Conservation (phyloP, 1,284 basidiomycete genomes). For the Earliella scabrosa region DNA sequence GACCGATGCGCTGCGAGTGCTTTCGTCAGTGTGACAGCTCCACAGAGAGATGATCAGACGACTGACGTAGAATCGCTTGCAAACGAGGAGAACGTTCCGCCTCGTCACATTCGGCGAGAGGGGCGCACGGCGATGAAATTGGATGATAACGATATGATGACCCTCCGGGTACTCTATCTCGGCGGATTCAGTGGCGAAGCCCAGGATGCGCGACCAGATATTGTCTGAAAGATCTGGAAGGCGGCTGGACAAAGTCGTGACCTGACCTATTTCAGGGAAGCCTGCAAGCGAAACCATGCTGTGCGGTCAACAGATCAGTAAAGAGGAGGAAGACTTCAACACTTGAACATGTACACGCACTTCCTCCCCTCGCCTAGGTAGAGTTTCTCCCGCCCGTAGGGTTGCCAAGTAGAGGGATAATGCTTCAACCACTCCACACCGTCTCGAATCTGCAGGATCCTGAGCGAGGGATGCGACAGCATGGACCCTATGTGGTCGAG, state of each 20-base stretch:
- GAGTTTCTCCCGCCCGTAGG: background rate
- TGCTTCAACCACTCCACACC: background rate
- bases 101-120: no score
- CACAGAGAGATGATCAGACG: no score
- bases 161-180: no score
- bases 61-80: no score
- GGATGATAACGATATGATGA: no score
- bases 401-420: background rate
- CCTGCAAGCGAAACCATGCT: conserved; percentile 2
- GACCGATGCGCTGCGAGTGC: no score
- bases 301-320: background rate
- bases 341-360: background rate
- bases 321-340: no score
- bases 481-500: background rate
- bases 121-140: no score
- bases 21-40: no score
- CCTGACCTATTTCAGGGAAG: background rate
- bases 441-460: conserved; percentile 5
- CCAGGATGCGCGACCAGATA: conserved; percentile 6
- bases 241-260: background rate
- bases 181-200: background rate
- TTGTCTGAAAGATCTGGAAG: conserved; percentile 4
- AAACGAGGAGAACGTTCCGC: no score
- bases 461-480: background rate
- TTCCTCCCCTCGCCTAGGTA: conserved; percentile 1